Base-by-base conservation (phyloP, 768 basidiomycete genomes). In the Termitomyces sp. region DNA sequence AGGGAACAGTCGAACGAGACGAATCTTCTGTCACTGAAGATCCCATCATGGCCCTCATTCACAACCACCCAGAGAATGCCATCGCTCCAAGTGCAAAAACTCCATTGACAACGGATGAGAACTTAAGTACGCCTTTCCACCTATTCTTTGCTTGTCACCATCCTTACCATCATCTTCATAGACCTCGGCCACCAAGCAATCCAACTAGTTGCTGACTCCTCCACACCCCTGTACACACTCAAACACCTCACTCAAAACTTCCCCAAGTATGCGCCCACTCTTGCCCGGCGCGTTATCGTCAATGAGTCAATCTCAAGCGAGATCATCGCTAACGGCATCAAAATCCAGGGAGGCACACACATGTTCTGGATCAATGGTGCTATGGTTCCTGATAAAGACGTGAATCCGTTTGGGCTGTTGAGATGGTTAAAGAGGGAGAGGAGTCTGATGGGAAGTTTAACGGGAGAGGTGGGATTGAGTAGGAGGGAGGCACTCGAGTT, bases 331-430 rank as follows among this genome's bases (percentile, higher is more conserved):
- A 92, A 92, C 59, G 76, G 80, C 56, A 59, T 74, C 26, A 80
- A 76, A 56, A 79, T 74, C 15, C 73, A 80, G 55, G 73, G 70
- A 42, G 84, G 87, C 1, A 59, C 74, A 37, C 85, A 76, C 65
- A 69, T 79, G 57, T 75, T 87, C 38, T 97, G 91, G 90, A 66
- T 96, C 24, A 98, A 98, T 58, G 97, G 96, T 0, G 74, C 79
- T 5, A 61, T 68, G 14, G 62, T 96, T 9, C 66, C 73, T 2
- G 77, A 81, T 35, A 79, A 79, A 35, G 89, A 94, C 41, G 68
- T 90, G 53, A 83, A 85, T 53, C 81, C 87, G 0, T 88, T 93
- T 54, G 80, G 78, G 4, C 76, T 98, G 3, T 67, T 95, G 49
- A 76, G 83, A n/a, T 70, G 85, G 26, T 62, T 97, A 59, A 80